Evolutionary conservation across 768 basidiomycete species (phyloP).

Genomic region (Phanerochaete sordida): DNA sequence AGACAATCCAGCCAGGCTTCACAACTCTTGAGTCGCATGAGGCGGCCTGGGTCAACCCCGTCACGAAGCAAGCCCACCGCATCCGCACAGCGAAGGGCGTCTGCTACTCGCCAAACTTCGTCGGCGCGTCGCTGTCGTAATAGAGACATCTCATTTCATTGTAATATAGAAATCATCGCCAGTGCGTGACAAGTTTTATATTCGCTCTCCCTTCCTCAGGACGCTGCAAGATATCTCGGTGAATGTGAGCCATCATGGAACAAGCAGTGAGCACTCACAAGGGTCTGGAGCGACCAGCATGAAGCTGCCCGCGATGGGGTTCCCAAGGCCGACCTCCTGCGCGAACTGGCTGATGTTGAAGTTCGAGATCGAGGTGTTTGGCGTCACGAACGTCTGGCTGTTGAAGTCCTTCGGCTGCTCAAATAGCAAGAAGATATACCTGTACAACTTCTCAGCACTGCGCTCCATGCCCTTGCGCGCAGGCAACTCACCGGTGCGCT

Average conservation of each 20-base stretch:
- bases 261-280: background rate
- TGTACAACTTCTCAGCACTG: conserved; percentile 2
- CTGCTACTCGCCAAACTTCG: conserved; percentile 73
- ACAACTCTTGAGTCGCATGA: conserved; percentile 83
- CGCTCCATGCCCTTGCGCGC: background rate
- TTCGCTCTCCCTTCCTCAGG: no score
- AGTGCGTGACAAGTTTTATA: no score
- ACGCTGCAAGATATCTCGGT: no score
- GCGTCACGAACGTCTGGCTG: conserved; percentile 18
- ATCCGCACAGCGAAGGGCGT: conserved; percentile 86
- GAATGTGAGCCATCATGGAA: background rate
- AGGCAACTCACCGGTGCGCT: conserved; percentile 26
- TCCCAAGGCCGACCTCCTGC: conserved; percentile 22
- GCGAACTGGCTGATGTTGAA: conserved; percentile 32
- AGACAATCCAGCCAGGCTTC: conserved; percentile 95
- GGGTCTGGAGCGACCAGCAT: conserved; percentile 22
- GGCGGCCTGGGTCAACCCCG: conserved; percentile 91
- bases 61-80: conserved; percentile 71
- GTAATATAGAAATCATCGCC: background rate
- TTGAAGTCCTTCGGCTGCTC: conserved; percentile 26
- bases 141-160: background rate
- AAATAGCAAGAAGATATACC: conserved; percentile 29
- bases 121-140: conserved; percentile 92
- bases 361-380: conserved; percentile 26
- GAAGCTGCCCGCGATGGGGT: conserved; percentile 31